Percentiles rank a stretch among this genome's conserved stretches.
Conservation (phyloP, 768 basidiomycete genomes). For the Amanita rubescens region DNA sequence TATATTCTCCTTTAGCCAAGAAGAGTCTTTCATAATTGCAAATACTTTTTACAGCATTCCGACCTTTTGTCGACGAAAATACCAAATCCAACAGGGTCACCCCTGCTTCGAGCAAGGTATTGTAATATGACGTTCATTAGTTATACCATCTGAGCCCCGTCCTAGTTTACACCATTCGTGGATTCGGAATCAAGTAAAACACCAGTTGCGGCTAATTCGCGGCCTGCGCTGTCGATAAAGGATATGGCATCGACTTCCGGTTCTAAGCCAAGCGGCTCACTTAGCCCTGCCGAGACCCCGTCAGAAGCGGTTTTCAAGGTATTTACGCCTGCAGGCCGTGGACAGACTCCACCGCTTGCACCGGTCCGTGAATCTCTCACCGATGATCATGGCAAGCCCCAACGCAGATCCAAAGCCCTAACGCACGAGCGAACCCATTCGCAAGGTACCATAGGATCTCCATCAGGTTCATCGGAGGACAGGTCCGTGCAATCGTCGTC, state of each 20-base stretch:
- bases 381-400: conserved; percentile 36
- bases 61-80: conserved; percentile 66
- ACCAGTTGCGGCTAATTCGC: conserved; percentile 27
- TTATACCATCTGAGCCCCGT: neutral
- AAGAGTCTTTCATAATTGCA: conserved; percentile 11
- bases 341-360: conserved; percentile 27
- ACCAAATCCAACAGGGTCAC: conserved; percentile 37
- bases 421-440: conserved; percentile 39
- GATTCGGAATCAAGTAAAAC: conserved; percentile 46
- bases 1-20: conserved; percentile 3
- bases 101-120: conserved; percentile 32
- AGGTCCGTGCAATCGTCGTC: conserved; percentile 8
- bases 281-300: conserved; percentile 24
- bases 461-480: conserved; percentile 16
- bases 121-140: neutral
- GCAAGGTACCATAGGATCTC: conserved; percentile 22
- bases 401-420: conserved; percentile 26
- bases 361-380: conserved; percentile 39
- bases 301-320: conserved; percentile 48
- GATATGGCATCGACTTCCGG: conserved; percentile 28
- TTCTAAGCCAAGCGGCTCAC: conserved; percentile 14
- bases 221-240: conserved; percentile 45
- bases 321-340: conserved; percentile 49
- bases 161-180: conserved; percentile 61
- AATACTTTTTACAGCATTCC: conserved; percentile 39